phyloP scores from a whole-genome alignment of 495 filamentous ascomycete species.

The Niebla homalea region DNA sequence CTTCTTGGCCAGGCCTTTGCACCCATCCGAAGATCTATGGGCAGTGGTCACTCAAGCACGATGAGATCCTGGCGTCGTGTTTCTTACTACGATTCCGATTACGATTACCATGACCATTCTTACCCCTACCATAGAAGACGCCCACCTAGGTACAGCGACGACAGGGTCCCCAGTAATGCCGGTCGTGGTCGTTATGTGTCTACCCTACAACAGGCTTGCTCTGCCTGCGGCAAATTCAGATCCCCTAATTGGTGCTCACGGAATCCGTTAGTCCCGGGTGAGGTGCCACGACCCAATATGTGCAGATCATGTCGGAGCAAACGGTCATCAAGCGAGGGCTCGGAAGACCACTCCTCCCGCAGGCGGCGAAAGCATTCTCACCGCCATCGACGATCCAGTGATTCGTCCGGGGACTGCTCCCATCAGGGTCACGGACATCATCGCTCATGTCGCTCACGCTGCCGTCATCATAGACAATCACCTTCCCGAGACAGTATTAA shows the following conservation, averaged over 20 bases:
- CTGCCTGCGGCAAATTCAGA: slow-evolving; percentile 16
- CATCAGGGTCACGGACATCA: not conserved
- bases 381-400: slow-evolving; percentile 1
- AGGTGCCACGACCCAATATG: slow-evolving; percentile 6
- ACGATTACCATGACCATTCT: not conserved
- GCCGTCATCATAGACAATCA: not conserved
- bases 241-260: slow-evolving; percentile 12
- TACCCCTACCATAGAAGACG: not conserved
- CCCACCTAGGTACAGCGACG: not conserved
- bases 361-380: not conserved
- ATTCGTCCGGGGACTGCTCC: slow-evolving; percentile 7
- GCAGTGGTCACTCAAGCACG: not conserved
- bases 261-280: slow-evolving; percentile 11
- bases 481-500: slow-evolving; percentile 8
- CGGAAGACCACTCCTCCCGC: not conserved
- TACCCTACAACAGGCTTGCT: slow-evolving; percentile 9
- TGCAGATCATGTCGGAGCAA: slow-evolving; percentile 13
- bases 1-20: not conserved
- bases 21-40: not conserved
- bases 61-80: not conserved
- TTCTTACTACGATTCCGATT: slow-evolving; percentile 1
- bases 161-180: not conserved
- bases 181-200: not conserved
- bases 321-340: slow-evolving; percentile 16
- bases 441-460: not conserved